Evolutionary conservation across 2,329 filamentous ascomycete species (phyloP).

Genomic region (Aspergillus brasiliensis): DNA sequence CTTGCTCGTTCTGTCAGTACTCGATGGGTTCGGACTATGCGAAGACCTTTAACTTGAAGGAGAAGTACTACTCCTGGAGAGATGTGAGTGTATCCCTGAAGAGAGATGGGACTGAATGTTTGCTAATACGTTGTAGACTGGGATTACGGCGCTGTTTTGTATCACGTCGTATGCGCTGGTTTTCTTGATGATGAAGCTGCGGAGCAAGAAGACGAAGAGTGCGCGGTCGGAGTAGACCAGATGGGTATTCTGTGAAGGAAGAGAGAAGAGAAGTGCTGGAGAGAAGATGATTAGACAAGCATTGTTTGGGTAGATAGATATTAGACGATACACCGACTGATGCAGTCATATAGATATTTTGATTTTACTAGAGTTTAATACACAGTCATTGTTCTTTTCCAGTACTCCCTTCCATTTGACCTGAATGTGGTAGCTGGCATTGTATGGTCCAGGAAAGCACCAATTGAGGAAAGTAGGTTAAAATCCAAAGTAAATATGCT

Average conservation of each 20-base stretch:
- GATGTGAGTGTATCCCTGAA: conserved; percentile 29
- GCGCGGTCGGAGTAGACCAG: conserved; percentile 34
- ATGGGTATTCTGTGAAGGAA: too few species aligned
- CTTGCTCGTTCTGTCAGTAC: conserved; percentile 37
- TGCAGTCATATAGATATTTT: too few species aligned
- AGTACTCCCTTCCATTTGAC: too few species aligned
- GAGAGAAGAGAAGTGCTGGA: too few species aligned
- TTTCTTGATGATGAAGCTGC: conserved; percentile 52
- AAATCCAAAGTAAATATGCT: too few species aligned
- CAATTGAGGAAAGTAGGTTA: too few species aligned
- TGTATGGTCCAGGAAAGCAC: too few species aligned
- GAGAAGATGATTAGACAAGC: not conserved
- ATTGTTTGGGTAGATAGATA: too few species aligned
- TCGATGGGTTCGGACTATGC: conserved; percentile 37
- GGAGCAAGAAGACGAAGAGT: conserved; percentile 52
- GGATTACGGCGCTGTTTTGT: conserved; percentile 49
- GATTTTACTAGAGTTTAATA: too few species aligned
- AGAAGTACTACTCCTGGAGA: conserved; percentile 42
- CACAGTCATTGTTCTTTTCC: too few species aligned
- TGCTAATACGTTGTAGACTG: conserved; percentile 29
- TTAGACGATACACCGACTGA: too few species aligned
- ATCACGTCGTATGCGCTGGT: conserved; percentile 47
- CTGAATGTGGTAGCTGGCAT: too few species aligned
- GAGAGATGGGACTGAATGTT: not conserved
- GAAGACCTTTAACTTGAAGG: conserved; percentile 35